phyloP scores from a whole-genome alignment of 495 filamentous ascomycete species.

The Talaromyces adpressus region DNA sequence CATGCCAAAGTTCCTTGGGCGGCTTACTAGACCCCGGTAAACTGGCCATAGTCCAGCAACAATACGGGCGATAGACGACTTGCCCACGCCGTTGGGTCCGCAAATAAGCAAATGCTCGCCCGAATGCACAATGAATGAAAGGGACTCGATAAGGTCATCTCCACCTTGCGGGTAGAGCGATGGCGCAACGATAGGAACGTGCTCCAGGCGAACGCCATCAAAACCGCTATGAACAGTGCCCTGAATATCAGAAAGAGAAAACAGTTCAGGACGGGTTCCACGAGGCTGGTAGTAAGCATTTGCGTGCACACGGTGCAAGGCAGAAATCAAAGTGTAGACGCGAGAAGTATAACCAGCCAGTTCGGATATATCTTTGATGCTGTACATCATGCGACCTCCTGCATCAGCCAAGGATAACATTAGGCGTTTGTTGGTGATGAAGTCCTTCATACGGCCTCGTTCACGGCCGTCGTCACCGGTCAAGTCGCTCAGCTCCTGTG shows the following conservation, averaged over 20 bases:
- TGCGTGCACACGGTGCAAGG: slow-evolving; percentile 89
- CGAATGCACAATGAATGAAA: slow-evolving; percentile 79
- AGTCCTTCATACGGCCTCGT: slow-evolving; percentile 89
- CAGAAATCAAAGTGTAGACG: slow-evolving; percentile 90
- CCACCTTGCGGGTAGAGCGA: slow-evolving; percentile 72
- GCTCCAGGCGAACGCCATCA: slow-evolving; percentile 87
- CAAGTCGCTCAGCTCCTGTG: slow-evolving; percentile 50
- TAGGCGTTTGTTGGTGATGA: slow-evolving; percentile 97
- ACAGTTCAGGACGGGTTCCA: slow-evolving; percentile 66
- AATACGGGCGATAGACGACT: slow-evolving; percentile 81
- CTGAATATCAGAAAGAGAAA: slow-evolving; percentile 82
- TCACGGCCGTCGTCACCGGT: slow-evolving; percentile 51
- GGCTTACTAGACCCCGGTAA: slow-evolving; percentile 84
- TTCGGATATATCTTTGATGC: slow-evolving; percentile 92
- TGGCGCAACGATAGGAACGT: slow-evolving; percentile 88
- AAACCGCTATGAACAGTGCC: slow-evolving; percentile 91
- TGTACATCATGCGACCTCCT: slow-evolving; percentile 98
- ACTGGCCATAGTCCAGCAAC: slow-evolving; percentile 94
- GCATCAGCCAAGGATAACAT: slow-evolving; percentile 98
- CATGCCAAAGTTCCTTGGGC: slow-evolving; percentile 69
- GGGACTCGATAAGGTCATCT: slow-evolving; percentile 79
- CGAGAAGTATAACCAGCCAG: slow-evolving; percentile 93
- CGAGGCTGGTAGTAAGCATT: slow-evolving; percentile 70
- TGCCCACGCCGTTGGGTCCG: slow-evolving; percentile 91
- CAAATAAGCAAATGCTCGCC: slow-evolving; percentile 94